Conservation (phyloP, 176 grass and related monocot species). For the Tillandsia fasciculata region DNA sequence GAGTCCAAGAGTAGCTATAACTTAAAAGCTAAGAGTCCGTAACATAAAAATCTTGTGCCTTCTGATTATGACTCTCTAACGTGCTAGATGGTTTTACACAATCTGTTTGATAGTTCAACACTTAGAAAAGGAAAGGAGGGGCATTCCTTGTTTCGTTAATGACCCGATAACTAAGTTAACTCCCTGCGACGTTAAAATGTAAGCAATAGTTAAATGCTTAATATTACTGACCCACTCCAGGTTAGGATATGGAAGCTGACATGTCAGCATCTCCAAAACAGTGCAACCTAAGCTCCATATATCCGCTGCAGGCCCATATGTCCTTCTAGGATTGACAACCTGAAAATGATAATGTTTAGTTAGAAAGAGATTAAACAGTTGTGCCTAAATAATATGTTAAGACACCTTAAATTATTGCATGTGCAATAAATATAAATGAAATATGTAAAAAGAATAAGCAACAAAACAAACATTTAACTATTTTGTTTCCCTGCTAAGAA, state of each 20-base stretch:
- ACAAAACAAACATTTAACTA: not conserved
- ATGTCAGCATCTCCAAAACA: conserved; percentile 63
- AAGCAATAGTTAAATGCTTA: conserved; percentile 2
- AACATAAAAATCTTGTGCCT: no score
- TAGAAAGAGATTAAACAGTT: conserved; percentile 22
- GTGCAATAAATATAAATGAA: not conserved
- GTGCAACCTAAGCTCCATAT: conserved; percentile 80
- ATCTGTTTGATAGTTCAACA: not conserved
- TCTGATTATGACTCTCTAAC: no score
- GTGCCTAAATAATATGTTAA: conserved; percentile 13
- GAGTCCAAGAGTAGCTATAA: no score
- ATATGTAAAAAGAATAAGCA: not conserved
- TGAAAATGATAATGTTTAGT: conserved; percentile 35
- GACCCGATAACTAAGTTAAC: not conserved
- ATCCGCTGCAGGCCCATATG: conserved; percentile 67
- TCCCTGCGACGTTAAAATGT: not conserved
- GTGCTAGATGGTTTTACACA: not conserved
- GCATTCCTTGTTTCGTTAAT: not conserved
- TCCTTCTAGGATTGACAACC: conserved; percentile 53
- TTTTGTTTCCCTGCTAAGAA: not conserved
- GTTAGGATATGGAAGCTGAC: conserved; percentile 45
- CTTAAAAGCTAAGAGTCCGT: no score
- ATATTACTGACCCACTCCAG: conserved; percentile 56
- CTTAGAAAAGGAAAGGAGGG: not conserved
- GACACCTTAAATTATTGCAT: not conserved